Evolutionary conservation across 495 filamentous ascomycete species (phyloP), one percentile per base, ranked within the genome.

Genomic region (Lepidopterella palustris): DNA sequence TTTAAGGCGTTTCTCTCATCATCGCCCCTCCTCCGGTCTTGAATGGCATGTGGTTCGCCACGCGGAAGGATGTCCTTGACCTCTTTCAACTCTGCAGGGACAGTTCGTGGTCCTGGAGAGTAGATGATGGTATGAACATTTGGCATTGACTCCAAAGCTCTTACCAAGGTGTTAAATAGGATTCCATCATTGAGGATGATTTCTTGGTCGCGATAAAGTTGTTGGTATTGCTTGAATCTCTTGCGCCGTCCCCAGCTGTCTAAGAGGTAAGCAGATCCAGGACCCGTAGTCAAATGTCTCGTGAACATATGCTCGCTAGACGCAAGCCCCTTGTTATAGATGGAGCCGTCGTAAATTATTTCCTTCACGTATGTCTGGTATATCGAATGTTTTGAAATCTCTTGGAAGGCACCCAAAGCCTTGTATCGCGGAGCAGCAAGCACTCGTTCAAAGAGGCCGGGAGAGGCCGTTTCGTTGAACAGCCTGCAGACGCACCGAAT

Each of bases 341-440:
- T 45, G 0, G 59, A 59, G 0, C 59, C 63, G 53, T 66, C 63
- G 35, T 55, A 66, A 20, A 66, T 31, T 3, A 66, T 59, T 31
- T 61, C 59, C 24, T 66, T 62, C 32, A 62, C 63, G 48, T 59
- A 66, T 35, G 10, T 60, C 13, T 15, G 42, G 27, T 59, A 66
- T 26, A 39, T 20, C 11, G 53, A 1, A 42, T 66, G 63, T 39
- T 50, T 24, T 13, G 56, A 56, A 15, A 62, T 60, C 1, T 18
- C 53, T 35, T 62, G 54, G 15, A 66, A 47, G 5, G 55, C 55
- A 13, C 59, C 42, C 39, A 66, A 28, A 5, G 59, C 63, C 24
- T 53, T 20, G 20, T 66, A 62, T 25, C 63, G 24, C 11, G 59
- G 49, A n/a, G 58, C 60, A 27, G 54, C 63, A n/a, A 66, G 28